Conservation (phyloP, 2,329 filamentous ascomycete species). For the Aspergillus tubingensis region DNA sequence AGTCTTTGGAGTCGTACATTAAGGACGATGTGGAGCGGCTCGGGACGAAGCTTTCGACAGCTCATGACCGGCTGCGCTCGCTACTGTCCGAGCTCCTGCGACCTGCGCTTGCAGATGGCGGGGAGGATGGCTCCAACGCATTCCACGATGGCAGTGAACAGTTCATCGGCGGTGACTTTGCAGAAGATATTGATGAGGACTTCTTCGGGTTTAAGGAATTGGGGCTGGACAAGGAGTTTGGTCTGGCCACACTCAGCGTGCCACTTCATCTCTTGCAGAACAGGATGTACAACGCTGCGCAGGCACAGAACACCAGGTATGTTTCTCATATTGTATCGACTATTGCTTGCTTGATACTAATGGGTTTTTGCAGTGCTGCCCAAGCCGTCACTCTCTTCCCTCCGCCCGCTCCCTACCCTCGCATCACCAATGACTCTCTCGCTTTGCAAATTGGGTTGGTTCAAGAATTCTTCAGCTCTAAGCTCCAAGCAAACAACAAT, state of each 20-base stretch:
- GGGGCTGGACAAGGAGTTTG: constrained; percentile 87
- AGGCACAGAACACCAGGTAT: constrained; percentile 69
- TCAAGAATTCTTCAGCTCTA: constrained; percentile 86
- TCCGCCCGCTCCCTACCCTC: constrained; percentile 70
- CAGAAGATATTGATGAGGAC: constrained; percentile 95
- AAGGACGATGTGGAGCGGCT: constrained; percentile 92
- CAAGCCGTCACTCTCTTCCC: constrained; percentile 59
- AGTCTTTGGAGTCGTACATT: constrained; percentile 79
- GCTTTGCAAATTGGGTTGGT: constrained; percentile 81
- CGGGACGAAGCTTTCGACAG: constrained; percentile 72
- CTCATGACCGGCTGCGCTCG: constrained; percentile 92
- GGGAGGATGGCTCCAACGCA: constrained; percentile 80
- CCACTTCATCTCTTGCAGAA: constrained; percentile 92
- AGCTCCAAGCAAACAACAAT: constrained; percentile 80
- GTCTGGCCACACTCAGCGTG: constrained; percentile 82
- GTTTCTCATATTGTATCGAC: constrained; percentile 21
- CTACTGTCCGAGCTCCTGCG: constrained; percentile 92
- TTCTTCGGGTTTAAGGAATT: constrained; percentile 98
- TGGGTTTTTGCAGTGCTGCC: constrained; percentile 26
- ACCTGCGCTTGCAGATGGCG: constrained; percentile 78
- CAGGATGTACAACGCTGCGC: constrained; percentile 81
- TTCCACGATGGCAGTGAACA: constrained; percentile 98
- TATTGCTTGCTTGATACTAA: constrained; percentile 13
- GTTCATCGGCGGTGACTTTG: constrained; percentile 94
- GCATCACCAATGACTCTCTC: constrained; percentile 77